phyloP scores from a whole-genome alignment of 192 early-diverging fungal genomes.

The Piromyces finnis region DNA sequence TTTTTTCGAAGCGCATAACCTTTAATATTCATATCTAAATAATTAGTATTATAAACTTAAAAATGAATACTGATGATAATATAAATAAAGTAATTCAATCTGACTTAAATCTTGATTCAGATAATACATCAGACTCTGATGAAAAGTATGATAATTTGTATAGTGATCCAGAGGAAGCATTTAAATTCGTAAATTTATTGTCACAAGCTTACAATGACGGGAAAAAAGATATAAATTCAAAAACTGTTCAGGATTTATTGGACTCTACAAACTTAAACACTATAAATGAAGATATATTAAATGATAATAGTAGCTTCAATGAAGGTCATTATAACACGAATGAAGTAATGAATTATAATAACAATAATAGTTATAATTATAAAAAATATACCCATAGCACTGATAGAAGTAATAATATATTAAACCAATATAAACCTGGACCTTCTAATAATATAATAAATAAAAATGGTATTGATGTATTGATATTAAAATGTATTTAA shows the following conservation, averaged over 20 bases:
- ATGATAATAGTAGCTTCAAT: neutral
- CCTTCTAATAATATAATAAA: too few species aligned
- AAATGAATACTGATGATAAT: too few species aligned
- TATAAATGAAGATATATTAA: neutral
- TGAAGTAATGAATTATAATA: neutral
- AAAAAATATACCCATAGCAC: neutral
- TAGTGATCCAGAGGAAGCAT: neutral
- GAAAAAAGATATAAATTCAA: neutral
- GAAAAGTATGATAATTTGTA: neutral
- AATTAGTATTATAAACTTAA: too few species aligned
- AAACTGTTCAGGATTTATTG: neutral
- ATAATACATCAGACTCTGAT: neutral
- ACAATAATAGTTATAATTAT: neutral
- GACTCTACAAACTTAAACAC: neutral
- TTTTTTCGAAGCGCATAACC: too few species aligned
- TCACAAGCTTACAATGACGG: neutral
- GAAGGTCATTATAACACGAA: neutral
- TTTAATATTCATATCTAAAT: too few species aligned
- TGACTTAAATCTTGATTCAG: neutral
- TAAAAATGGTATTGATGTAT: too few species aligned
- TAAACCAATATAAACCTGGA: too few species aligned
- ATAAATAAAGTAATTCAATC: neutral
- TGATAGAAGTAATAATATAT: too few species aligned
- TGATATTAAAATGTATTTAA: neutral
- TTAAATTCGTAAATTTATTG: neutral